Base-by-base conservation (phyloP, 2,329 filamentous ascomycete genomes). In the Cladosporium sp. region DNA sequence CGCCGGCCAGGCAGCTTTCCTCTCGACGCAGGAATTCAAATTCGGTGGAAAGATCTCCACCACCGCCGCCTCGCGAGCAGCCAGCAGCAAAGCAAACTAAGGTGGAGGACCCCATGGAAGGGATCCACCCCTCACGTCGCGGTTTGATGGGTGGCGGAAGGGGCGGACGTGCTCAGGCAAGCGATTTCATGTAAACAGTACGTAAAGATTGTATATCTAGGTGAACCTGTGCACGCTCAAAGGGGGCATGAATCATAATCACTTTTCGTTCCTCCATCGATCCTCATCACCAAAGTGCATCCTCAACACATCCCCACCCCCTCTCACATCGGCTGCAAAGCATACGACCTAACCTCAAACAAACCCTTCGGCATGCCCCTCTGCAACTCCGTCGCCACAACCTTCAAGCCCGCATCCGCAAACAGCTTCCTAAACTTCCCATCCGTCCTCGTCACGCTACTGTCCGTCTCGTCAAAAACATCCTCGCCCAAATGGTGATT, bases 261-360 rank as follows among this genome's bases (percentile, higher is more conserved):
- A 36, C 13, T 17, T 36, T 36, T n/a, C 7, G n/a, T n/a, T n/a
- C 15, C 8, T 36, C 32, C 13, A n/a, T n/a, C n/a, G n/a, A n/a
- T n/a, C n/a, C n/a, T n/a, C n/a, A n/a, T n/a, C n/a, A n/a, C n/a
- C n/a, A n/a, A n/a, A n/a, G n/a, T 36, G 12, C 15, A 36, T 36
- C 8, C 11, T n/a, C n/a, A 36, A 2, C 6, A 17, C 15, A 7
- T 17, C 15, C 32, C n/a, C 13, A 3, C 13, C 38, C 19, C 13
- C 13, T n/a, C 18, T 41, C 38, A 51, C 36, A 47, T 45, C 20
- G 83, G 81, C 59, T 80, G 82, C 59, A 95, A 69, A 1, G 88
- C 90, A 70, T 90, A 96, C 67, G 85, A 86, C 60, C 82, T 80
- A 15, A 96, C 85, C 0, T 88, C 86, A 58, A 85, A 84, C 27